phyloP scores from a whole-genome alignment of 768 basidiomycete genomes.

The Xerocomus spinulosus region DNA sequence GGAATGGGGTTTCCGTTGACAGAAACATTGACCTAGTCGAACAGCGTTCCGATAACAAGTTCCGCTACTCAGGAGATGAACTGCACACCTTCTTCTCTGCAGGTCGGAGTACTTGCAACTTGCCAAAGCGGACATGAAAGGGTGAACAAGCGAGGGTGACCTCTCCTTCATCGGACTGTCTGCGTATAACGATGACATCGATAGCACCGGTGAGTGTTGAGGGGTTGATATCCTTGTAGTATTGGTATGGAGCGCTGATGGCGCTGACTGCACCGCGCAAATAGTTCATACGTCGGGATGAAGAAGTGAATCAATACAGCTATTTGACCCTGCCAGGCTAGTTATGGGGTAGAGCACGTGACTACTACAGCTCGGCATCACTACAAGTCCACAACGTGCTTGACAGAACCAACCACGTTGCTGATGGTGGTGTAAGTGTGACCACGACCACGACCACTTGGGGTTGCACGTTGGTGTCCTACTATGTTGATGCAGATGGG shows the following conservation, averaged over 20 bases:
- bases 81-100: conserved; percentile 81
- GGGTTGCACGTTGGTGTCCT: no score
- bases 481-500: no score
- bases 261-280: conserved; percentile 81
- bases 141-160: conserved; percentile 84
- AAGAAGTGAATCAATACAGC: neutral
- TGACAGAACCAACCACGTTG: neutral
- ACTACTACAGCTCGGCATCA: conserved; percentile 1
- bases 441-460: no score
- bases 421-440: no score
- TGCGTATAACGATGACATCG: conserved; percentile 94
- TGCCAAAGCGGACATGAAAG: conserved; percentile 97
- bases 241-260: conserved; percentile 83
- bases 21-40: conserved; percentile 74
- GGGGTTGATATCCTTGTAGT: conserved; percentile 93
- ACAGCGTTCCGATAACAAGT: neutral
- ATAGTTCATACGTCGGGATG: conserved; percentile 63
- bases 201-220: conserved; percentile 97
- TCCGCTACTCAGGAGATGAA: neutral
- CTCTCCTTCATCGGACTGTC: conserved; percentile 57
- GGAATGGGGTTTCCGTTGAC: conserved; percentile 86
- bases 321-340: conserved; percentile 10
- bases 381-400: neutral
- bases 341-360: conserved; percentile 21
- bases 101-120: conserved; percentile 91